These are phyloP conservation scores for Vitellaria paradoxa DNA, from an alignment of 179 eudicot genomes.

Conservation along the genomic window DNA sequence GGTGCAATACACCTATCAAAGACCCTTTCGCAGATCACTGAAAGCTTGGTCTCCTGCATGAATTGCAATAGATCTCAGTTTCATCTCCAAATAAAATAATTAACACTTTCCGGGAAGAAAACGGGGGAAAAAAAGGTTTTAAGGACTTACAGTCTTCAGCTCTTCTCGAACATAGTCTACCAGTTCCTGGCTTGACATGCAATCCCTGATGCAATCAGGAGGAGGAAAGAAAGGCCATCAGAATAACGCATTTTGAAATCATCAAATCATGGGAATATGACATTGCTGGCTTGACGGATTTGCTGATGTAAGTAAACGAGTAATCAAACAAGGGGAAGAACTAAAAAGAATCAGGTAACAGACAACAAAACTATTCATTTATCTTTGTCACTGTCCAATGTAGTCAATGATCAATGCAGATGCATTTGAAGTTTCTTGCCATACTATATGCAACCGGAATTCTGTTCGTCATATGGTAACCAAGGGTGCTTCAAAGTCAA, in stretches of 20 bases:
- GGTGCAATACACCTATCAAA: constrained; percentile 69
- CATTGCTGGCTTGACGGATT: not conserved
- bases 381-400: too few relatives aligned
- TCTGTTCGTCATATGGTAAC: too few relatives aligned
- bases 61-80: not conserved
- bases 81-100: not conserved
- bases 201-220: constrained; percentile 27
- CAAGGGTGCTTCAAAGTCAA: too few relatives aligned
- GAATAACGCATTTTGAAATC: not conserved
- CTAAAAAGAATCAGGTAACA: too few relatives aligned
- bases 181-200: constrained; percentile 40
- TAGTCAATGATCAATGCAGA: too few relatives aligned
- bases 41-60: constrained; percentile 65
- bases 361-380: too few relatives aligned
- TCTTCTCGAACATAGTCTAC: constrained; percentile 37
- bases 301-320: not conserved
- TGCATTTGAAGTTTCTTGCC: too few relatives aligned
- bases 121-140: too few relatives aligned
- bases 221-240: not conserved
- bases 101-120: not conserved
- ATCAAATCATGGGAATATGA: not conserved
- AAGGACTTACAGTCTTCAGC: constrained; percentile 29
- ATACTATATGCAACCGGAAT: too few relatives aligned
- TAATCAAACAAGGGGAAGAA: not conserved
- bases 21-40: constrained; percentile 55